Evolutionary conservation across 306 rosid genomes (phyloP), one percentile per base, ranked within the genome.

Genomic region (Argentina anserina): DNA sequence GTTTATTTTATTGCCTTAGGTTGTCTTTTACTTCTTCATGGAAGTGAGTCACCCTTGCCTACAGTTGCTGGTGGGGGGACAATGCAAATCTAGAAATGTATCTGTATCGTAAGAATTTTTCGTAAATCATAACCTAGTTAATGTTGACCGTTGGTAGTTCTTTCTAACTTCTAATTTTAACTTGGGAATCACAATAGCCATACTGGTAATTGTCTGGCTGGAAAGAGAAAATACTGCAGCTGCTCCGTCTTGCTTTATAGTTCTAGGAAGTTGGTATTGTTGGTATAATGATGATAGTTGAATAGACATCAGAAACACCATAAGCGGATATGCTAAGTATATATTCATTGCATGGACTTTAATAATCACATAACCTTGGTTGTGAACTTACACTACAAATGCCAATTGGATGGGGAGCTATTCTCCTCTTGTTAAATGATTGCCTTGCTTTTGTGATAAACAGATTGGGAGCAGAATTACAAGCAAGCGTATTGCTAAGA

Each of bases 401-500:
- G 61, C 21, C 34, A 74, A 68, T 17, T 73, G 70, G 53, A 28
- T 67, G 34, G 67, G 66, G 66, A 6, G 23, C 65, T 65, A 21
- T 80, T 37, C 5, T 11, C 46, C 52, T 41, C 31, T 33, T 43
- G 43, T 41, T 69, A 39, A 67, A 47, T 50, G 52, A 25, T 13
- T 7, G 10, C 43, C 64, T 66, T 72, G 13, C 55, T 50, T 79
- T 33, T 70, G 64, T 81, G 47, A 37, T 72, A 81, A 67, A 67
- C 90, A 94, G 98, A 84, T 94, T 26, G 98, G 98, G 85, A 91
- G 94, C 82, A 89, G 90, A 84, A 78, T 91, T 84, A 94, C 96
- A 70, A 94, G 98, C 88, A 91, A 94, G 78, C 85, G 98, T 25
- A 78, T 94, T 61, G 80, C 87, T 61, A 87, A 89, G 80, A 69